A percentile compares a stretch with the other conserved stretches of the same genome.
phyloP scores from a whole-genome alignment of 208 protist species.

The Trypanosoma theileri region DNA sequence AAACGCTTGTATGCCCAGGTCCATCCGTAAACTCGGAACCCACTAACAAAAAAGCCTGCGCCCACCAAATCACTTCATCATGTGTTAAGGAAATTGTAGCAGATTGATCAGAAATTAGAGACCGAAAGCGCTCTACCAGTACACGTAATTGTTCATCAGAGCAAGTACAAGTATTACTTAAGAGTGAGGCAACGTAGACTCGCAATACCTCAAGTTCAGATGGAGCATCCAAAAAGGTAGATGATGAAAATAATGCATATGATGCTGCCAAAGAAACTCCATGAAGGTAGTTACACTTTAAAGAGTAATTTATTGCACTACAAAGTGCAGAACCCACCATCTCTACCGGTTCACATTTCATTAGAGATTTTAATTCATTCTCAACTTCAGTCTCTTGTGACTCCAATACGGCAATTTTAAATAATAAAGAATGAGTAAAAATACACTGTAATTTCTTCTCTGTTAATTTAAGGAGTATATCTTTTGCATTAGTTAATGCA shows the following conservation, averaged over 20 bases:
- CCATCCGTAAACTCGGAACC: conserved; percentile 29
- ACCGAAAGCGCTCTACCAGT: conserved; percentile 10
- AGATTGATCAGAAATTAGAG: conserved; percentile 15
- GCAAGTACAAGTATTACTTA: conserved; percentile 10
- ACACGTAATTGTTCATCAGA: conserved; percentile 23
- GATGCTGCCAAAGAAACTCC: conserved; percentile 18
- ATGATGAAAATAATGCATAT: conserved; percentile 17
- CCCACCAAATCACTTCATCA: conserved; percentile 31
- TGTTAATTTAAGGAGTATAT: conserved; percentile 13
- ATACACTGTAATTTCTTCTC: conserved; percentile 15
- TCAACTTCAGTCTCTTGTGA: conserved; percentile 16
- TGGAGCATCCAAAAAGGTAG: conserved; percentile 1
- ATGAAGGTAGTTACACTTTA: conserved; percentile 12
- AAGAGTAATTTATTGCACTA: conserved; percentile 27
- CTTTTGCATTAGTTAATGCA: conserved; percentile 13
- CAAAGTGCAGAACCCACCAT: conserved; percentile 28
- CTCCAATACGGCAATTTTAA: conserved; percentile 30
- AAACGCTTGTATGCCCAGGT: conserved; percentile 19
- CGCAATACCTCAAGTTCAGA: conserved; percentile 24
- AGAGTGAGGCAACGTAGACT: conserved; percentile 24
- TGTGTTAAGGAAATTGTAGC: conserved; percentile 10
- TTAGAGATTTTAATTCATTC: conserved; percentile 20
- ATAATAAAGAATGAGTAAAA: conserved; percentile 27
- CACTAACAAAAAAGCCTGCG: conserved; percentile 25
- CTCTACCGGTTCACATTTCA: conserved; percentile 21